Evolutionary conservation across 345 rosid genomes (phyloP).

Genomic region (Clausena lansium): DNA sequence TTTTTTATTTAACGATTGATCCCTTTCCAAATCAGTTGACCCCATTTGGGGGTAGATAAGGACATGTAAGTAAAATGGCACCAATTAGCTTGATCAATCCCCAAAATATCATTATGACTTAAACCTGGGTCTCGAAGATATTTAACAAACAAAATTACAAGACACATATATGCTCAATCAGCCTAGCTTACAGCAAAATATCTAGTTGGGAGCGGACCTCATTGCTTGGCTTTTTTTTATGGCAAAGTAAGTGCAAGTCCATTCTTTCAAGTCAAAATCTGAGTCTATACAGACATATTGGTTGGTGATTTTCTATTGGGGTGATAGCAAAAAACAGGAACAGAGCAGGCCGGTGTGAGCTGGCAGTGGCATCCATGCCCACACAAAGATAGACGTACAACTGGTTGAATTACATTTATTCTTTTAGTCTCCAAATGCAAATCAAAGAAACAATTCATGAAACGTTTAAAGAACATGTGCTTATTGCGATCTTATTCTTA

Average conservation of each 20-base stretch:
- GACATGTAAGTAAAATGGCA: background rate
- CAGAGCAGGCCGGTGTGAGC: background rate
- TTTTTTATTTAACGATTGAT: background rate
- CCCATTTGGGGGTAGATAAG: background rate
- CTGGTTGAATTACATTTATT: background rate
- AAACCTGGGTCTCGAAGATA: background rate
- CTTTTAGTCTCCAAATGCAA: background rate
- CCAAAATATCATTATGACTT: background rate
- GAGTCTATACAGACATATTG: too few species aligned
- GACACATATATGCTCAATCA: too few species aligned
- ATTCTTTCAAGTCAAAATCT: too few species aligned
- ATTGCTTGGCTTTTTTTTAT: too few species aligned
- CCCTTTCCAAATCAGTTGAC: background rate
- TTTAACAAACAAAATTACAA: too few species aligned
- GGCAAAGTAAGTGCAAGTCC: too few species aligned
- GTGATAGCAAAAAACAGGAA: too few species aligned
- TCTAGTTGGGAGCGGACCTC: too few species aligned
- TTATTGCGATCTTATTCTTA: background rate
- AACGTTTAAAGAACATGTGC: background rate
- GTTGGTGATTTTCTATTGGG: too few species aligned
- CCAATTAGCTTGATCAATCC: background rate
- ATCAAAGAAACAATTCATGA: background rate
- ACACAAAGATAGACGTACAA: too few species aligned
- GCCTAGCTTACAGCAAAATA: too few species aligned
- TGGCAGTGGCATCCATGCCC: background rate